Base-by-base conservation (phyloP, 305 asterid genomes). In the Caryopteris hybrid region DNA sequence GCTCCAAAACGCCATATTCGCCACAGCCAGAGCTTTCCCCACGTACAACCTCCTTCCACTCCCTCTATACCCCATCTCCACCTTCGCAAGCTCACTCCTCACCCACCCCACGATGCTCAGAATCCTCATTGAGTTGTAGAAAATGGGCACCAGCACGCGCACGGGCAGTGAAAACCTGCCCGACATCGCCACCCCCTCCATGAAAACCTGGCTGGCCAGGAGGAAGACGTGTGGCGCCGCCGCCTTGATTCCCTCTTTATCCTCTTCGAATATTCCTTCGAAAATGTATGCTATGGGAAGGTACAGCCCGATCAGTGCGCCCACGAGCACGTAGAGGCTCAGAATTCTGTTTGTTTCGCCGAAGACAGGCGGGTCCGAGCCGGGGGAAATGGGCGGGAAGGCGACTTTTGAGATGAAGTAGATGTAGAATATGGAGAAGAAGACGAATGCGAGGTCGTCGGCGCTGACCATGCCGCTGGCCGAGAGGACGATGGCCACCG, bases 211-310 rank as follows among this genome's bases (percentile, higher is more conserved):
- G 68, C 86, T 79, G 2, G 92, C 80, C 2, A 93, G 68, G 1
- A 93, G 74, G 72, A 93, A 86, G 3, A 90, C 76, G 64, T 90
- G 99, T 0, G 99, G 94, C 1, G 89, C 87, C 0, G 96, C 94
- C 8, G 89, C 90, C 42, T 81, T 78, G 56, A 87, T 73, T 5
- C 94, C 90, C 41, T 81, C 86, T 34, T 69, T 81, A 21, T 88
- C 96, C 0, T 94, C 97, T 42, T 81, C 86, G 0, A 64, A 31
- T 10, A 90, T 78, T 21, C 96, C 96, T 27, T 81, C 75, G 52
- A 86, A 54, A 11, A 90, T 82, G 77, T 88, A 90, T 5, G 79
- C 92, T 0, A 84, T 78, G 5, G 97, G 96, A 23, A 93, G 83
- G 25, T 78, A 65, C 25, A 90, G 42, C 0, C 98, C 97, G 53